These are phyloP conservation scores for Penicillium pulvis DNA, from an alignment of 495 filamentous ascomycete genomes.

Conservation along the genomic window DNA sequence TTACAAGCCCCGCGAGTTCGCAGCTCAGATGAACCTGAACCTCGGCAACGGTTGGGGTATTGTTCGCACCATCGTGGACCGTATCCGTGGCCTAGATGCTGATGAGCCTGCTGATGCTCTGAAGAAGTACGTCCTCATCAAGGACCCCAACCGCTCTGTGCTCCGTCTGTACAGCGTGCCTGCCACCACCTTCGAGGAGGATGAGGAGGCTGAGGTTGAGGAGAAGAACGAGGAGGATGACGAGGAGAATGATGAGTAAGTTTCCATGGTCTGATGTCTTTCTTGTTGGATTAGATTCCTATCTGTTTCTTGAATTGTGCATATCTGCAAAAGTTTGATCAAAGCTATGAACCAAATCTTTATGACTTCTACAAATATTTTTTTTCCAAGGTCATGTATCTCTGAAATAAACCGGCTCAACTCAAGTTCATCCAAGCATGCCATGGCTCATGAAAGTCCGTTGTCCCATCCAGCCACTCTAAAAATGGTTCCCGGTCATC, in stretches of 20 bases:
- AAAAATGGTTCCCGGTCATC: slow-evolving; percentile 13
- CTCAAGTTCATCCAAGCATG: slow-evolving; percentile 8
- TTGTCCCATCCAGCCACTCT: slow-evolving; percentile 6
- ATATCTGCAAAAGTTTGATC: slow-evolving; percentile 30
- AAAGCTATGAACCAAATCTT: slow-evolving; percentile 16
- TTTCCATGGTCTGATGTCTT: slow-evolving; percentile 22
- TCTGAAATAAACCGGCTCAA: neutral
- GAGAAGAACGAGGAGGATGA: slow-evolving; percentile 53
- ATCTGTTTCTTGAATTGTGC: slow-evolving; percentile 17
- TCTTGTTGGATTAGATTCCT: slow-evolving; percentile 13
- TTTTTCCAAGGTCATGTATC: neutral
- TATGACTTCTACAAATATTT: neutral
- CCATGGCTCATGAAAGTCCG: slow-evolving; percentile 6
- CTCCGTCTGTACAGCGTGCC: slow-evolving; percentile 93
- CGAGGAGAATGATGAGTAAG: slow-evolving; percentile 42
- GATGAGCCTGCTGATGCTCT: slow-evolving; percentile 70
- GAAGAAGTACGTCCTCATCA: slow-evolving; percentile 67
- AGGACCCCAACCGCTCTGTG: slow-evolving; percentile 95
- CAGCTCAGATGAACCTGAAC: slow-evolving; percentile 95
- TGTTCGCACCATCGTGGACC: slow-evolving; percentile 94
- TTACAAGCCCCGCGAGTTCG: slow-evolving; percentile 97
- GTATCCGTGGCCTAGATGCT: slow-evolving; percentile 61
- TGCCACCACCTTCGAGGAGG: slow-evolving; percentile 82
- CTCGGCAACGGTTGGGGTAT: slow-evolving; percentile 98
- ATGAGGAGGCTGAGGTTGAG: slow-evolving; percentile 52